Evolutionary conservation across 2,329 filamentous ascomycete genomes (phyloP), one percentile per base, ranked within the genome.

Genomic region (Tolypocladium album): DNA sequence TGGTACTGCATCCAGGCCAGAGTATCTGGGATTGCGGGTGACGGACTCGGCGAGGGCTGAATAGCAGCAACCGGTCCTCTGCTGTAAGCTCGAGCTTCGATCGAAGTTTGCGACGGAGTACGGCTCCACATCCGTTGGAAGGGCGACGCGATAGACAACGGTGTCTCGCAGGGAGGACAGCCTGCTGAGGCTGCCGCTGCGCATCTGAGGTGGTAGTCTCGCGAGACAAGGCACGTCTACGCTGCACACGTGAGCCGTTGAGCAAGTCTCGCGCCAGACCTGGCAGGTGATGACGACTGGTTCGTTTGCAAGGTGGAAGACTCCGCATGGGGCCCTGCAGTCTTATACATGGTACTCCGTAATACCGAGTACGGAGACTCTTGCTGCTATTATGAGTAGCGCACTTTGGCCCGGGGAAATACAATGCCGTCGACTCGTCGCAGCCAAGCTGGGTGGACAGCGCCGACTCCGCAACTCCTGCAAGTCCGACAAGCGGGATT

Each of bases 81-180:
- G 20, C 15, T 20, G 17, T 20, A 1, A 3, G 3, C 7, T 38
- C 36, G 11, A 13, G 83, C 81, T 65, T 62, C 83, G 0, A 79
- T 86, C 58, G 82, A 86, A 67, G 72, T 74, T 13, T 83, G 81
- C 66, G 78, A 85, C 27, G 83, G 83, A 6, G 72, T 81, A 42
- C 86, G 86, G 65, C 85, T 77, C 65, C 83, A 83, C 0, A 78
- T 76, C 1, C 79, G 78, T 56, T 66, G 85, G 59, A 85, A 85
- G 68, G 79, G 79, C 40, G 72, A 76, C 50, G 67, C 80, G 3
- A 73, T 84, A n/a, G 77, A 81, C 1, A 82, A 86, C 66, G 75
- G 75, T 2, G 73, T 77, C 31, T 74, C 83, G 52, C 3, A 78
- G 77, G 52, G 75, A 85, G 20, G 86, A 86, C 67, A 79, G 80